Conservation (phyloP, 129 eudicot species). For the Helianthus annuus region DNA sequence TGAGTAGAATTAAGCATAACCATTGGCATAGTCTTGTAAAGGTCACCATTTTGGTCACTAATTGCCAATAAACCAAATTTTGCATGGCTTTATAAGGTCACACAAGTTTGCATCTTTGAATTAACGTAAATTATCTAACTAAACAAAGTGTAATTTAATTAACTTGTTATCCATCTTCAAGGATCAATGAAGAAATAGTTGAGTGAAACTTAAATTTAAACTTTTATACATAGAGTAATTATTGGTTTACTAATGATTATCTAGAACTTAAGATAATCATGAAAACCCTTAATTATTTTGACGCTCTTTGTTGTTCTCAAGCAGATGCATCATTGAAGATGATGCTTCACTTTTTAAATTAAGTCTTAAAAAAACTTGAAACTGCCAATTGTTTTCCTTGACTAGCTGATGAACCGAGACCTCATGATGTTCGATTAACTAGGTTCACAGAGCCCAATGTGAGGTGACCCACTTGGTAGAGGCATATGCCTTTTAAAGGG, state of each 20-base stretch:
- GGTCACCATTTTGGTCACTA: constrained; percentile 23
- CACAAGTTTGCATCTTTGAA: constrained; percentile 16
- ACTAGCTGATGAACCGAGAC: too few relatives aligned
- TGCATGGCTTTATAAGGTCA: constrained; percentile 31
- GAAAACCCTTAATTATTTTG: background rate
- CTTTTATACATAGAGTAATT: constrained; percentile 10
- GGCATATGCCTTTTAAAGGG: too few relatives aligned
- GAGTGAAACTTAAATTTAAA: constrained; percentile 9
- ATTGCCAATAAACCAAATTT: constrained; percentile 9
- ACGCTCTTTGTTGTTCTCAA: background rate
- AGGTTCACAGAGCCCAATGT: too few relatives aligned
- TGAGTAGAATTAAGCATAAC: constrained; percentile 25
- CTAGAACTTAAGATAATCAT: background rate
- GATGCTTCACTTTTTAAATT: background rate
- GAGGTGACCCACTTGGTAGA: too few relatives aligned
- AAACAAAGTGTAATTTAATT: constrained; percentile 8
- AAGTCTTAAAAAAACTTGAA: too few relatives aligned
- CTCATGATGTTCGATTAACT: too few relatives aligned
- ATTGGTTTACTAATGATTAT: background rate
- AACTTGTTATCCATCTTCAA: constrained; percentile 26
- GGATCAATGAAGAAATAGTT: constrained; percentile 14
- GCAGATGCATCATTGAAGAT: background rate
- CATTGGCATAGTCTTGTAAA: constrained; percentile 25
- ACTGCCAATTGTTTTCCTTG: too few relatives aligned
- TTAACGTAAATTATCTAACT: constrained; percentile 22